Evolutionary conservation across 371 early-diverging fungal genomes (phyloP), one percentile per base, ranked within the genome.

Genomic region (Zychaea mexicana): DNA sequence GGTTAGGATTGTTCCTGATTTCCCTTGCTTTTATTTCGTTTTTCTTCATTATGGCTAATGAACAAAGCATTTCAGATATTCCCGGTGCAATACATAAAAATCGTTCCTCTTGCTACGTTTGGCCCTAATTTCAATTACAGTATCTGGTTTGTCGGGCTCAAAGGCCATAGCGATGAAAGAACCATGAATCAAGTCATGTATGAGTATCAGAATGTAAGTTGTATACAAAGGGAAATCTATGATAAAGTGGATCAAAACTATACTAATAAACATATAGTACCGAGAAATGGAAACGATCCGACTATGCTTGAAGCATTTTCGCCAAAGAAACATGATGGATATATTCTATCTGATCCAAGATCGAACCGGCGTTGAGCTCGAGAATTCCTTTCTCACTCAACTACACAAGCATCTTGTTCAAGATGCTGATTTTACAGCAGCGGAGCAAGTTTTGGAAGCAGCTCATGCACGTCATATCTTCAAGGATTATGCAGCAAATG

Each of bases 121-220:
- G 97, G 95, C 12, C 84, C 93, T 59, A 96, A 94, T 71, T 97
- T 98, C 77, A 96, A 95, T 75, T 97, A 93, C 74, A 91, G 92
- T 59, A 90, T 99, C 21, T 99, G 99, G 99, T 93, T 89, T 75
- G 86, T 98, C 15, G 92, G 94, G 75, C 71, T 98, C 5, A 85
- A 84, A 49, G 99, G 99, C 0, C 81, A 89, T 19, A 67, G 79
- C 31, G 85, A 96, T 54, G 71, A 81, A 10, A 81, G 79, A 15
- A 65, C 92, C 17, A 87, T 96, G 28, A 83, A 88, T 36, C 77
- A 77, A 24, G 84, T 82, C 0, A 81, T 85, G 59, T 60, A 76
- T 63, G 84, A 91, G 31, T 93, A 87, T 68, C 76, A 86, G 52
- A 81, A 85, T 57, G 93, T 93, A 83, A 69, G 81, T 63, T 13